Conservation (phyloP, 331 rosid genomes). For the Stylosanthes scabra region DNA sequence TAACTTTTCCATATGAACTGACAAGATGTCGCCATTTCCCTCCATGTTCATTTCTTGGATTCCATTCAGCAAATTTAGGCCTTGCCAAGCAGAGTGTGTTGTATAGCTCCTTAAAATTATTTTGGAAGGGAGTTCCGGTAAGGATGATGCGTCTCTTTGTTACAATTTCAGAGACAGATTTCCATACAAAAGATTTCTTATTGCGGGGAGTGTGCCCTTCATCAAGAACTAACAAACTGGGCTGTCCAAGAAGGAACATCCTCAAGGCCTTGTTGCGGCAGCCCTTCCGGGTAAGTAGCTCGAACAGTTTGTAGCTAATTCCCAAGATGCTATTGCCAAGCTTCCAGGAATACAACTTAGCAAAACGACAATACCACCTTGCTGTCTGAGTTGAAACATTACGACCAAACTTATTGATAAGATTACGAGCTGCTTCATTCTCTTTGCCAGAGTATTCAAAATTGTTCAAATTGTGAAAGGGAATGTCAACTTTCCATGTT, state of each 20-base stretch:
- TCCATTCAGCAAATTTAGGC: conserved; percentile 44
- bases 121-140: conserved; percentile 81
- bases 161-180: conserved; percentile 51
- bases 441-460: conserved; percentile 50
- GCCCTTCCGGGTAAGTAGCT: conserved; percentile 40
- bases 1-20: conserved; percentile 34
- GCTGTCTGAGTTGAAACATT: neutral
- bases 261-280: conserved; percentile 14
- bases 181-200: conserved; percentile 42
- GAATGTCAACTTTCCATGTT: conserved; percentile 65
- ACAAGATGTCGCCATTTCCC: conserved; percentile 45
- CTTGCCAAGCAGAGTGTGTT: conserved; percentile 61
- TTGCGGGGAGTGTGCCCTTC: conserved; percentile 82
- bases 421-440: conserved; percentile 28
- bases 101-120: conserved; percentile 63
- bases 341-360: conserved; percentile 64
- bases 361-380: conserved; percentile 43
- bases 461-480: conserved; percentile 68
- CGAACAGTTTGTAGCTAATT: conserved; percentile 62
- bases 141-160: conserved; percentile 68
- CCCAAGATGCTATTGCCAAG: conserved; percentile 61
- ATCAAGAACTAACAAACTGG: conserved; percentile 67
- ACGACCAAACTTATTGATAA: conserved; percentile 21
- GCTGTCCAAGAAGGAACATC: conserved; percentile 52
- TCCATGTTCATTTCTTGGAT: conserved; percentile 18